Evolutionary conservation across 2,329 filamentous ascomycete genomes (phyloP), one percentile per base, ranked within the genome.

Genomic region (Keithomyces neogunnii): DNA sequence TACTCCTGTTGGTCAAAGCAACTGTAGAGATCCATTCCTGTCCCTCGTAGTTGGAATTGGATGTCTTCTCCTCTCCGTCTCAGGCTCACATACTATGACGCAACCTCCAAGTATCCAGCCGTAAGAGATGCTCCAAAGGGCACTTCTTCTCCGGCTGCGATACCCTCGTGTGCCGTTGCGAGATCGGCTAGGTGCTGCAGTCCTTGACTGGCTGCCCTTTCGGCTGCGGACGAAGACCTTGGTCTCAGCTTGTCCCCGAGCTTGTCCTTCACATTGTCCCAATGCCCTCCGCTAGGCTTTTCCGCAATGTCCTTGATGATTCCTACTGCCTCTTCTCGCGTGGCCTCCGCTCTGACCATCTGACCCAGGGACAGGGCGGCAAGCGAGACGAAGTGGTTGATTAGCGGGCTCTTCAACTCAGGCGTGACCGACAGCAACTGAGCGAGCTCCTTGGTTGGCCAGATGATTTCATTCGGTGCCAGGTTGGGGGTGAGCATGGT

Each of bases 351-450:
- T 57, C 77, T 79, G 33, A 69, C 68, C 35, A 88, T 71, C 56
- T 84, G 80, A 46, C 80, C 66, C 3, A 89, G 69, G n/a, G 78
- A 77, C 60, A 86, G 70, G 9, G 78, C 72, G 1, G 77, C 74
- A 8, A 88, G 71, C 10, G 75, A 76, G 50, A 77, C 76, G 56
- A 85, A 85, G 61, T 89, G 83, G 60, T 88, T 82, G 51, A 81
- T 82, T 44, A 89, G 68, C 0, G 85, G 85, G 49, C 76, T 84
- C 45, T 80, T 69, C 6, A 83, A 67, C 45, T 77, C 75, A 3
- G 74, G 65, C 40, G 79, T 78, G 32, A 71, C 69, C 5, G 78
- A 73, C 33, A 88, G 69, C 47, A 86, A 72, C n/a, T 70, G 71
- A 39, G 78, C 73, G 4, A 83, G 73, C 59, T 83, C 77, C 53